phyloP scores from a whole-genome alignment of 176 grass and related monocot genomes.

The Puccinellia tenuiflora region DNA sequence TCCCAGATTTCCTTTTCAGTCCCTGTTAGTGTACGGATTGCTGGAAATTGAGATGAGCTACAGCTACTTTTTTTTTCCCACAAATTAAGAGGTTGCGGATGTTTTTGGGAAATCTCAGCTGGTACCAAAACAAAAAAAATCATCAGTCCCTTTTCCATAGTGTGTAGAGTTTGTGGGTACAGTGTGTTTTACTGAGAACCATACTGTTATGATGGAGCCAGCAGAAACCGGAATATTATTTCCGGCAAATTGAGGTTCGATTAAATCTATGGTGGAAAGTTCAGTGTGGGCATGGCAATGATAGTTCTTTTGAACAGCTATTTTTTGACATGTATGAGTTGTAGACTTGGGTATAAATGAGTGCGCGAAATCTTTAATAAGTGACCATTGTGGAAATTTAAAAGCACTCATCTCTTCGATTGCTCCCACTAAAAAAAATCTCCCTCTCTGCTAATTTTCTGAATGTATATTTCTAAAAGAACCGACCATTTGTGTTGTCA shows the following conservation, averaged over 20 bases:
- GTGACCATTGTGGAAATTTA: background rate
- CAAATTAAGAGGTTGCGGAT: background rate
- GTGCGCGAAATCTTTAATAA: background rate
- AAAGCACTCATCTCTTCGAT: background rate
- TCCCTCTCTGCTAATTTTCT: background rate
- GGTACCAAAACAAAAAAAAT: background rate
- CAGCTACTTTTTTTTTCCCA: background rate
- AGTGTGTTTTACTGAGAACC: background rate
- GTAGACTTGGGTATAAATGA: background rate
- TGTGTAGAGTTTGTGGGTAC: background rate
- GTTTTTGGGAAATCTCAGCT: conserved; percentile 5
- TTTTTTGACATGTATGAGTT: background rate
- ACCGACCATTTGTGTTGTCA: background rate
- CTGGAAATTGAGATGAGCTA: background rate
- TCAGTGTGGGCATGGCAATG: background rate
- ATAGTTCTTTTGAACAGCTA: conserved; percentile 8
- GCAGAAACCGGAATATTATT: background rate
- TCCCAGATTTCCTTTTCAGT: background rate
- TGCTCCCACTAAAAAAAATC: background rate
- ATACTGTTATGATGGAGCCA: background rate
- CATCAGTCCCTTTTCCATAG: background rate
- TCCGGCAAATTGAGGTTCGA: background rate
- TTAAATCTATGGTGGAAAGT: background rate
- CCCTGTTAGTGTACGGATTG: background rate
- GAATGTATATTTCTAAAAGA: background rate